Conservation (phyloP, 1,139 yeast genomes). For the Hyphopichia pseudoburtonii region DNA sequence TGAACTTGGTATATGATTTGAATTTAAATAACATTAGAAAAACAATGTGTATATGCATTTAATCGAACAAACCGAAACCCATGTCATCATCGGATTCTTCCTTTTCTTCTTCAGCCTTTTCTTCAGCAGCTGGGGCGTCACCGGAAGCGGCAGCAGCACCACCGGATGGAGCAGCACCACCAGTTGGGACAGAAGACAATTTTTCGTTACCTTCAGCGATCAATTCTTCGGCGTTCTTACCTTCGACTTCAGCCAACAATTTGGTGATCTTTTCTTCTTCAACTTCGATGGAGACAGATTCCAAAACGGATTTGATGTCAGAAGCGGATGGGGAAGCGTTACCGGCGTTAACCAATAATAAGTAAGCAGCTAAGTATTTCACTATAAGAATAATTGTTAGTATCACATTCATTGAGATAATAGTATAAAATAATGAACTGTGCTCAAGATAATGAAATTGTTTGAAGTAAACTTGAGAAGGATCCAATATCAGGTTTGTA, state of each 20-base stretch:
- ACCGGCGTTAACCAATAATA: constrained; percentile 84
- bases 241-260: constrained; percentile 70
- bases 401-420: neutral
- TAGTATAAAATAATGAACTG: too few species aligned
- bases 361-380: constrained; percentile 92
- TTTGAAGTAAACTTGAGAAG: too few species aligned
- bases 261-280: constrained; percentile 71
- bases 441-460: too few species aligned
- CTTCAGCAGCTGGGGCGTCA: constrained; percentile 41
- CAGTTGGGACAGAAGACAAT: constrained; percentile 80
- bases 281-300: constrained; percentile 76
- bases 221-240: constrained; percentile 73
- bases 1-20: neutral
- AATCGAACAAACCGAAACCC: constrained; percentile 92
- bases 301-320: constrained; percentile 69
- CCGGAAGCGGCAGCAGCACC: constrained; percentile 46
- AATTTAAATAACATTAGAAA: too few species aligned
- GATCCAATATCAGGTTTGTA: too few species aligned
- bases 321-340: constrained; percentile 75
- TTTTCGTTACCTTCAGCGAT: constrained; percentile 79
- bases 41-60: too few species aligned
- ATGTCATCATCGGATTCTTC: constrained; percentile 63
- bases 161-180: constrained; percentile 74
- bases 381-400: constrained; percentile 29
- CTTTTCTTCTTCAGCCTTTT: constrained; percentile 37